Evolutionary conservation across 768 basidiomycete species (phyloP).

Genomic region (Serendipita sp.): DNA sequence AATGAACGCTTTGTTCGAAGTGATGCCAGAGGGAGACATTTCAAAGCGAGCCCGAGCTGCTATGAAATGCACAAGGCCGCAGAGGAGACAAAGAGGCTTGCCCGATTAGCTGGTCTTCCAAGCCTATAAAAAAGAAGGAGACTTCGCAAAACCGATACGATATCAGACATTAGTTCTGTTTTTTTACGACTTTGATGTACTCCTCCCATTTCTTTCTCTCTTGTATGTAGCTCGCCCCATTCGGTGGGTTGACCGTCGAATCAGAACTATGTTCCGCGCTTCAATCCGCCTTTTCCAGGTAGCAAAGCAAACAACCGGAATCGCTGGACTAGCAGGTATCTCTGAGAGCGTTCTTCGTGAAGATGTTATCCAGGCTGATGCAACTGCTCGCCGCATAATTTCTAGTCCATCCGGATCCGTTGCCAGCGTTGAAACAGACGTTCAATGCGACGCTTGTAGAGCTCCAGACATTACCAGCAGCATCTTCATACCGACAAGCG

Average conservation of each 20-base stretch:
- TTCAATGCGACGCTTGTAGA: neutral
- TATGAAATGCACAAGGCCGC: neutral
- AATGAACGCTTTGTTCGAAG: neutral
- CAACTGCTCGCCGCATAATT: neutral
- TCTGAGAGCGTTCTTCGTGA: neutral
- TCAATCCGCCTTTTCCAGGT: neutral
- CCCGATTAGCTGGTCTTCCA: neutral
- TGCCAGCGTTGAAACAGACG: neutral
- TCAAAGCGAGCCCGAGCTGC: neutral
- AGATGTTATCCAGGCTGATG: neutral
- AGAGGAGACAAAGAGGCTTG: neutral
- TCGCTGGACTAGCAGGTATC: neutral
- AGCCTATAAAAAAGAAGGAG: neutral
- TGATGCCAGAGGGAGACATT: neutral
- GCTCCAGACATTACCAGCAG: neutral
- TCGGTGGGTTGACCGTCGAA: neutral
- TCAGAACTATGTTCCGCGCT: neutral
- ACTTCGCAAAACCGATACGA: neutral
- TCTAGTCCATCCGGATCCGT: constrained; percentile 3
- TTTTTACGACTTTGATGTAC: neutral
- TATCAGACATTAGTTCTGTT: neutral
- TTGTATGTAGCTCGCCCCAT: neutral
- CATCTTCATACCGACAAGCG: constrained; percentile 2
- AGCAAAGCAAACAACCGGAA: constrained; percentile 1
- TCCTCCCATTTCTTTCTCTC: neutral